Percentiles rank a stretch among this genome's conserved stretches.
Conservation (phyloP, 139 green algal species). For the Prasinococcaceae sp. region DNA sequence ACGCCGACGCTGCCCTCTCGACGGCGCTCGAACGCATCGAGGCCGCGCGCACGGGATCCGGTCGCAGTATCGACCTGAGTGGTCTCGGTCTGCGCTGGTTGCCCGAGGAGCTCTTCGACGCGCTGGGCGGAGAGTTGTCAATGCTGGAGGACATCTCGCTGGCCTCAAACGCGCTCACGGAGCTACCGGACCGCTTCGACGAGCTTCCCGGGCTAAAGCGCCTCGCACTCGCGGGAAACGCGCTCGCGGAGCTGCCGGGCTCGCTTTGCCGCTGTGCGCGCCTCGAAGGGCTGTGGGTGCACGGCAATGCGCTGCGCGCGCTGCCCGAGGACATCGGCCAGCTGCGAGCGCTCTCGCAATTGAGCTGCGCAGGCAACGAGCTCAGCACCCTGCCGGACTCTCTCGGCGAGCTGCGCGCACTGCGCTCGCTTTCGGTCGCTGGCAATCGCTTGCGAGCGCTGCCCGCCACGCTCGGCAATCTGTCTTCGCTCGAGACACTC, state of each 20-base stretch:
- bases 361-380: conserved; percentile 18
- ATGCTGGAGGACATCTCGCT: too few relatives aligned
- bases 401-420: neutral
- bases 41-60: too few relatives aligned
- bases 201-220: conserved; percentile 6
- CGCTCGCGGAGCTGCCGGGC: conserved; percentile 1
- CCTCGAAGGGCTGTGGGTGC: conserved; percentile 20
- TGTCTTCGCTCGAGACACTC: too few relatives aligned
- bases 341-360: conserved; percentile 8
- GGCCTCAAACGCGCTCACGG: too few relatives aligned
- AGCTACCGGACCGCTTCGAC: too few relatives aligned
- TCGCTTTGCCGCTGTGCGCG: neutral
- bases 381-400: neutral
- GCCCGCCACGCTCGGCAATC: too few relatives aligned
- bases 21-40: too few relatives aligned
- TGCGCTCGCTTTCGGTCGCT: conserved; percentile 10
- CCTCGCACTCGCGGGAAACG: conserved; percentile 19
- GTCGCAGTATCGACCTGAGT: too few relatives aligned
- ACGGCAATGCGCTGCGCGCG: conserved; percentile 17
- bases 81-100: too few relatives aligned
- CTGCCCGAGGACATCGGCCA: conserved; percentile 10
- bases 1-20: too few relatives aligned
- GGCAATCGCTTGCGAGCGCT: neutral
- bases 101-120: too few relatives aligned
- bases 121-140: too few relatives aligned